Evolutionary conservation across 2,329 filamentous ascomycete genomes (phyloP), one percentile per base, ranked within the genome.

Genomic region (Xylariales sp.): DNA sequence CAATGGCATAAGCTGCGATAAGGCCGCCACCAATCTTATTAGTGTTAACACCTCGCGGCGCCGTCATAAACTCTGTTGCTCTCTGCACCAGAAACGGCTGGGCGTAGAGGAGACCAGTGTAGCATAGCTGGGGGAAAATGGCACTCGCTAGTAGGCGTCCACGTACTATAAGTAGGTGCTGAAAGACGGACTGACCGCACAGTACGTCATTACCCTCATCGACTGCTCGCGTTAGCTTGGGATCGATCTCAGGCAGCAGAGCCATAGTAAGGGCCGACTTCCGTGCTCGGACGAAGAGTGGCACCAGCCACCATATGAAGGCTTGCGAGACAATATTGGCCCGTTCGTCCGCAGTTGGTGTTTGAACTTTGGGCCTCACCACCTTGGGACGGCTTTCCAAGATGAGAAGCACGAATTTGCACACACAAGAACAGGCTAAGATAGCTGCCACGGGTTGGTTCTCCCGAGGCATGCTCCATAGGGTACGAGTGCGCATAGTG

Each of bases 301-400:
- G 31, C 3, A 33, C 17, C 31, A 33, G 17, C 31, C 31, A 33
- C 31, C 31, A 33, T 21, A 33, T 5, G 17, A 33, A 33, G 11
- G 13, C 6, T 6, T 19, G 31, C 17, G 31, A 33, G 5, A 33
- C 17, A 13, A 33, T 33, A n/a, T 21, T 13, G 2, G 31, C 31
- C 14, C 19, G 17, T 19, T 33, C 31, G 16, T 33, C 31, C 5
- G 31, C 6, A 13, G 31, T 21, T 11, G 31, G 31, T 20, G 11
- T 6, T 8, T 19, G 31, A 13, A 21, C 14, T 10, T 19, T 19
- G 15, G 17, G 10, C 17, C n/a, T 16, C 8, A 33, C 18, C 17
- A 11, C 19, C 23, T 33, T 33, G 13, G 8, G 31, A 10, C 17
- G 10, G 8, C 23, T 23, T 16, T 37, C 34, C 4, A 37, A 13